Percentiles rank a stretch among this genome's conserved stretches.
phyloP scores from a whole-genome alignment of 176 grass and related monocot genomes.

The Cenchrus americanus region DNA sequence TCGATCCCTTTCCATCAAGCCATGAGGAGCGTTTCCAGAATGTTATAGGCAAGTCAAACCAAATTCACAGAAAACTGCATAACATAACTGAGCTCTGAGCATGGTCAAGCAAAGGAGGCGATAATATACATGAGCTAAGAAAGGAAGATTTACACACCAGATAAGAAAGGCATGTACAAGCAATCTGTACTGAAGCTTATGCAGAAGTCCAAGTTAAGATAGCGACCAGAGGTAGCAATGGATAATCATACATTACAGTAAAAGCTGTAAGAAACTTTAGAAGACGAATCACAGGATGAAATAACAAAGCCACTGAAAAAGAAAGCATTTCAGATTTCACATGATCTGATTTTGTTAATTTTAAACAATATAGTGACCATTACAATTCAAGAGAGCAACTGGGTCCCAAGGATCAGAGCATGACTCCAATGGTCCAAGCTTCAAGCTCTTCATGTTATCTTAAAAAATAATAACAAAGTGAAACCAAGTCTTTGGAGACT shows the following conservation, averaged over 20 bases:
- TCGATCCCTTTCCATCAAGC: slow-evolving; percentile 34
- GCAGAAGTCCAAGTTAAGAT: neutral
- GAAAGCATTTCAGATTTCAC: neutral
- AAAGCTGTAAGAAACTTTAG: neutral
- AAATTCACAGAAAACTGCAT: neutral
- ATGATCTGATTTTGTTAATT: neutral
- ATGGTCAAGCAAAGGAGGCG: slow-evolving; percentile 22
- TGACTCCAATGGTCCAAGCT: neutral
- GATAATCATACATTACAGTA: neutral
- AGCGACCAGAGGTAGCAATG: neutral
- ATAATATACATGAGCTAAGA: slow-evolving; percentile 3
- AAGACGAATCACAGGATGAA: neutral
- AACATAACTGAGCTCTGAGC: neutral
- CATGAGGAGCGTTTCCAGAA: slow-evolving; percentile 31
- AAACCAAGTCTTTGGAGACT: slow-evolving; percentile 15
- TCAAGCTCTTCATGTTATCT: slow-evolving; percentile 21
- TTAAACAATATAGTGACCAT: neutral
- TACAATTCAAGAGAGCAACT: slow-evolving; percentile 2
- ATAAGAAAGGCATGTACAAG: neutral
- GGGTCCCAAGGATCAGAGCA: slow-evolving; percentile 8
- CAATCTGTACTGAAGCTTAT: slow-evolving; percentile 15
- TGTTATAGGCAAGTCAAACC: slow-evolving; percentile 30
- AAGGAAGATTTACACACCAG: slow-evolving; percentile 14
- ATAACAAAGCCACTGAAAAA: neutral
- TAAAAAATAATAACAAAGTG: neutral